These are phyloP conservation scores for Kodamaea fukazawae DNA, from an alignment of 805 yeast species.

Conservation along the genomic window DNA sequence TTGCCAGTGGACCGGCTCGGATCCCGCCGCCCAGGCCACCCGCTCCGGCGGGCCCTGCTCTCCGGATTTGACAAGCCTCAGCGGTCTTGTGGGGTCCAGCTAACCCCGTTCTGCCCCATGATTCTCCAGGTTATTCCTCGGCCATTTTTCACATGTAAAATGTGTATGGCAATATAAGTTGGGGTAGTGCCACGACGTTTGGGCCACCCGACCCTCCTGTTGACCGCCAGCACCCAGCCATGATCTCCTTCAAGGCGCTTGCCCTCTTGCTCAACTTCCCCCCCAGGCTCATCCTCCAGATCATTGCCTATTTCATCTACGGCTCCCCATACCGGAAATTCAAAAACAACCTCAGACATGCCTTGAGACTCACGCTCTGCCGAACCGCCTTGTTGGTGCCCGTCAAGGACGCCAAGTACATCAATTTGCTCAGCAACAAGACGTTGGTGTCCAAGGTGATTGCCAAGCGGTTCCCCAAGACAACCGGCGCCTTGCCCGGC, in stretches of 20 bases:
- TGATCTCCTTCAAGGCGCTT: slow-evolving; percentile 9
- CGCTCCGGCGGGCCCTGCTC: no score
- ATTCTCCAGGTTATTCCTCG: no score
- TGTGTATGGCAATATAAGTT: background rate
- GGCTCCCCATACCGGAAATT: slow-evolving; percentile 19
- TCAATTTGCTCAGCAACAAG: slow-evolving; percentile 11
- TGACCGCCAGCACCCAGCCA: background rate
- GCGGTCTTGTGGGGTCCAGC: no score
- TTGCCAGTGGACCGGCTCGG: no score
- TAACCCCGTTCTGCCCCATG: no score
- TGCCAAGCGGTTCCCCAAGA: slow-evolving; percentile 3
- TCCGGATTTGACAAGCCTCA: no score
- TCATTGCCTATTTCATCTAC: slow-evolving; percentile 11
- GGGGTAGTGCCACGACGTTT: background rate
- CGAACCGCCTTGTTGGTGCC: slow-evolving; percentile 16
- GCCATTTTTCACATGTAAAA: slow-evolving; percentile 2
- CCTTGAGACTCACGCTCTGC: slow-evolving; percentile 15
- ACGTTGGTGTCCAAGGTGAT: slow-evolving; percentile 14
- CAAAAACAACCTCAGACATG: slow-evolving; percentile 10
- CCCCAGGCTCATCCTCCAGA: slow-evolving; percentile 12
- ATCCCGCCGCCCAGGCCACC: no score
- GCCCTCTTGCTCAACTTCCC: slow-evolving; percentile 15
- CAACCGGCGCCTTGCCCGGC: slow-evolving; percentile 19
- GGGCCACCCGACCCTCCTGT: no score
- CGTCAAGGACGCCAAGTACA: slow-evolving; percentile 12